These are phyloP conservation scores for Daldinia eschscholtzii DNA, from an alignment of 2,329 filamentous ascomycete genomes.

Conservation along the genomic window DNA sequence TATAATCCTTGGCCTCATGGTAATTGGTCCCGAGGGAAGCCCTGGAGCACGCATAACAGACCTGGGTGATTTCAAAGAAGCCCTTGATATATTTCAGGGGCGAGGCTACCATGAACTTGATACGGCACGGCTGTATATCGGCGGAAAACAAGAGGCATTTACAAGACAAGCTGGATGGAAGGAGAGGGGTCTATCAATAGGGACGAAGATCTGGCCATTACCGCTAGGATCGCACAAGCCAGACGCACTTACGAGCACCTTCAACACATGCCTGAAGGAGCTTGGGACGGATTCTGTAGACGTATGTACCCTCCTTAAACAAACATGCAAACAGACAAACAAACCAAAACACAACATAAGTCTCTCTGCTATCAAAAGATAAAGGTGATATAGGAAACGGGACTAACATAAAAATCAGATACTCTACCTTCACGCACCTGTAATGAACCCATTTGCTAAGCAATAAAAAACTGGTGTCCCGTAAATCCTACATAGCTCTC, in stretches of 20 bases:
- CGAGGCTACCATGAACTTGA: slow-evolving; percentile 85
- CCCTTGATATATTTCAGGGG: slow-evolving; percentile 79
- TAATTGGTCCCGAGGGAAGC: slow-evolving; percentile 74
- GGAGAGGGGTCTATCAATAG: slow-evolving; percentile 76
- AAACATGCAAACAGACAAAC: background rate
- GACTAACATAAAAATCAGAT: slow-evolving; percentile 57
- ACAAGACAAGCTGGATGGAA: slow-evolving; percentile 82
- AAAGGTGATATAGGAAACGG: background rate
- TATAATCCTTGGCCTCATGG: slow-evolving; percentile 86
- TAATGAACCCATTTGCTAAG: background rate
- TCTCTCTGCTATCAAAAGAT: background rate
- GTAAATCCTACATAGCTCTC: background rate
- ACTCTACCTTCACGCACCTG: slow-evolving; percentile 76
- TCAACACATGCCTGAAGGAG: slow-evolving; percentile 76
- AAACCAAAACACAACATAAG: too few relatives aligned
- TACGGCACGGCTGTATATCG: slow-evolving; percentile 82
- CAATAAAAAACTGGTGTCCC: background rate
- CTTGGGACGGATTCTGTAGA: slow-evolving; percentile 79
- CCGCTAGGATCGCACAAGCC: slow-evolving; percentile 71
- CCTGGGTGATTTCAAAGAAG: slow-evolving; percentile 72
- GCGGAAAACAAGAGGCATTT: slow-evolving; percentile 80
- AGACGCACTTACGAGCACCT: slow-evolving; percentile 69
- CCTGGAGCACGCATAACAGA: slow-evolving; percentile 77
- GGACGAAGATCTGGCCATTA: slow-evolving; percentile 80
- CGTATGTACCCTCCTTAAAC: slow-evolving; percentile 53